These are phyloP conservation scores for Copromyces sp. DNA, from an alignment of 495 filamentous ascomycete species.

Conservation along the genomic window DNA sequence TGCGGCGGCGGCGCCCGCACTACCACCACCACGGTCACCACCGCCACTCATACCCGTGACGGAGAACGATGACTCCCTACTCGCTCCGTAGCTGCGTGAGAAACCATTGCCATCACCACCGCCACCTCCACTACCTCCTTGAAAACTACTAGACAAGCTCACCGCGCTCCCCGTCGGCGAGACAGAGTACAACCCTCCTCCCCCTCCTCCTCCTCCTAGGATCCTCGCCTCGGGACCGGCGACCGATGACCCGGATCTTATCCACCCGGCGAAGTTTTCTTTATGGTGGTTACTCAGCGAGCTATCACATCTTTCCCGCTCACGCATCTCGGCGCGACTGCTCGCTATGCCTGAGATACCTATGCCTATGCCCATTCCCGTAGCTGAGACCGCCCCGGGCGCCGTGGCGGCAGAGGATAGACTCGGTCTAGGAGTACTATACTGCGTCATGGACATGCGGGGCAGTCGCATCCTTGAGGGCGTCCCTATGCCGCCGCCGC, in stretches of 20 bases:
- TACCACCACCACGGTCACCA: neutral
- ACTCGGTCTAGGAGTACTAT: slow-evolving; percentile 19
- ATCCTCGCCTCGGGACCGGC: neutral
- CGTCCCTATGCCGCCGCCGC: neutral
- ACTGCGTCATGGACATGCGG: slow-evolving; percentile 24
- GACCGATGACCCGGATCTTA: slow-evolving; percentile 11
- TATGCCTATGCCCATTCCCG: neutral
- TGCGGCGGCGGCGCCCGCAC: slow-evolving; percentile 6
- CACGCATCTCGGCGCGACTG: neutral
- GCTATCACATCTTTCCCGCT: slow-evolving; percentile 15
- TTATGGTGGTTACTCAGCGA: slow-evolving; percentile 13
- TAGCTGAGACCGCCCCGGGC: slow-evolving; percentile 3
- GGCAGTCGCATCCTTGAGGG: slow-evolving; percentile 25
- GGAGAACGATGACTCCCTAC: neutral
- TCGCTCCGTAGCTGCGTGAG: neutral
- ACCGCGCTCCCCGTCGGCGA: slow-evolving; percentile 10
- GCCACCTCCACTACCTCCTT: neutral
- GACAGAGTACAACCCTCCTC: slow-evolving; percentile 5
- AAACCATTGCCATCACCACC: neutral
- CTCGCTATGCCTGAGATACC: neutral
- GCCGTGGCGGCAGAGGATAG: slow-evolving; percentile 11
- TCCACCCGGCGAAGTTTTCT: slow-evolving; percentile 14
- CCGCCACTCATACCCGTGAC: slow-evolving; percentile 1
- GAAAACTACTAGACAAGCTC: neutral
- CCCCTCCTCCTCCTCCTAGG: neutral